Percentiles rank a stretch among this genome's conserved stretches.
Conservation (phyloP, 345 rosid species). For the Turnera subulata region DNA sequence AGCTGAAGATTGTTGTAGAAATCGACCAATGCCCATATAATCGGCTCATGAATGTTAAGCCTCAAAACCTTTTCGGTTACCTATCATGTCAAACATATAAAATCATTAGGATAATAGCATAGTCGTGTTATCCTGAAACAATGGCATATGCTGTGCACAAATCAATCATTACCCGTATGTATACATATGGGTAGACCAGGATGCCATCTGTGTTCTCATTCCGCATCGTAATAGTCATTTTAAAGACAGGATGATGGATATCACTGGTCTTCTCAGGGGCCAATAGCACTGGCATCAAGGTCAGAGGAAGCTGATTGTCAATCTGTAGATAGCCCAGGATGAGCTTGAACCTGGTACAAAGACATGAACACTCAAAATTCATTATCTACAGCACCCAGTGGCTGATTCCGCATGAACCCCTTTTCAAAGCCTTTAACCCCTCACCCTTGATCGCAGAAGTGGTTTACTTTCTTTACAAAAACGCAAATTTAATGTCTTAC, state of each 20-base stretch:
- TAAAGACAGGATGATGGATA: conserved; percentile 81
- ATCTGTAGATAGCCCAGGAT: conserved; percentile 81
- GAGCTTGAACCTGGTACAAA: conserved; percentile 84
- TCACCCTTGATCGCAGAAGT: too few relatives aligned
- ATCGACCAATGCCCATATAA: conserved; percentile 85
- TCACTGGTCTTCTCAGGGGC: conserved; percentile 77
- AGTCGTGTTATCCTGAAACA: conserved; percentile 6
- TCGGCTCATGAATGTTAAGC: conserved; percentile 89
- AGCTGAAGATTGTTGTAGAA: conserved; percentile 79
- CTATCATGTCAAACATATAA: conserved; percentile 32
- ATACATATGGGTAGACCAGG: conserved; percentile 79
- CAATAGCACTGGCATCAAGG: conserved; percentile 87
- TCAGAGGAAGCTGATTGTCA: conserved; percentile 93
- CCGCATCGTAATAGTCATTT: conserved; percentile 76
- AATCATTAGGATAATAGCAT: neutral
- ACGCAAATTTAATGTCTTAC: too few relatives aligned
- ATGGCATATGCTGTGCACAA: neutral
- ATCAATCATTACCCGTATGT: conserved; percentile 68
- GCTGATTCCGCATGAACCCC: too few relatives aligned
- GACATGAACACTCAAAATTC: conserved; percentile 12
- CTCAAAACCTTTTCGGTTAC: conserved; percentile 85
- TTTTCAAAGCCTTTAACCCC: too few relatives aligned
- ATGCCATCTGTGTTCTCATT: conserved; percentile 75
- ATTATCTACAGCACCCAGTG: neutral
- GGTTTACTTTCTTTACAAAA: too few relatives aligned